Base-by-base conservation (phyloP, 208 protist species). In the Lotmaria passim region DNA sequence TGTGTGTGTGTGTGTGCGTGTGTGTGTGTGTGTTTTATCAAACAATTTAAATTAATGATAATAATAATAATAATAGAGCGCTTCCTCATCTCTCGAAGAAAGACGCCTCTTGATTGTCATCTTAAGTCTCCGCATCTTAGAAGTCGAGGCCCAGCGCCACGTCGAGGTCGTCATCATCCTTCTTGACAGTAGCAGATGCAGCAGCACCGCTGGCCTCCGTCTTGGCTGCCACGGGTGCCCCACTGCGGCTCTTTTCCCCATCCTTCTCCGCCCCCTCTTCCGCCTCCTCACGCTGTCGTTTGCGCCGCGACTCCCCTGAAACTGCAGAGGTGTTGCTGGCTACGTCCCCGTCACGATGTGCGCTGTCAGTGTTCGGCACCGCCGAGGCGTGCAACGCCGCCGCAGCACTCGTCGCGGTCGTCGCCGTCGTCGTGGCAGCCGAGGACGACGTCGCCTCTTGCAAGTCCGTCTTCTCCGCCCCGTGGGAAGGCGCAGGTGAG, bases 141-240 rank as follows among this genome's bases (percentile, higher is more conserved):
- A 95, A 95, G 36, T 89, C 90, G 0, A 95, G 79, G 12, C 90
- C 90, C 5, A 95, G 78, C 0, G 86, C 85, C 63, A 89, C 78
- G 48, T 93, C 89, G 15, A 92, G 78, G 57, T 91, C 82, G 24
- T 79, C 72, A 36, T 75, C 76, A 15, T 82, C 76, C 52, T 74
- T 60, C 5, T 17, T 36, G 33, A 17, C 50, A 19, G 21, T 21
- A 19, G 19, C 31, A 8, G 67, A 23, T 21, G 10, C 39, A 28
- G 6, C 33, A 24, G 10, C 23, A 15, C 23, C n/a, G 3, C n/a
- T 65, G 2, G 12, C 50, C 31, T 52, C 58, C 23, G 47, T 34
- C 69, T 53, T 60, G n/a, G 50, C 51, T 8, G 47, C 26, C 26
- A 36, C 50, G 14, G 68, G 3, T 3, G 44, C 60, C 30, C 39